Evolutionary conservation across 1,284 basidiomycete genomes (phyloP), one percentile per base, ranked within the genome.

Genomic region (Malassezia yamatoensis): DNA sequence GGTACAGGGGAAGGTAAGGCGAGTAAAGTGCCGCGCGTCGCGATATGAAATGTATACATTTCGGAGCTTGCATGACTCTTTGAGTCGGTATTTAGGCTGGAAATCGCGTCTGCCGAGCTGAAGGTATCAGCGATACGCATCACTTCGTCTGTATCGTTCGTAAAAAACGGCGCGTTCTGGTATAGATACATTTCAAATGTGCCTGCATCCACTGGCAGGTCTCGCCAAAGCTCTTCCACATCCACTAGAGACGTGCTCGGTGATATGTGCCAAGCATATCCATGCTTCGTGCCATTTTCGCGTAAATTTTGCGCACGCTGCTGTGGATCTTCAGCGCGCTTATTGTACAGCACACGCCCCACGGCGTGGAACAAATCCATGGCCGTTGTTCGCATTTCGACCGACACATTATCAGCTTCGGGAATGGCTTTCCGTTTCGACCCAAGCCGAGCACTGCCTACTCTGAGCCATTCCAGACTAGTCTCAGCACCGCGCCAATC

Each of bases 291-390:
- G 5, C 29, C 7, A 15, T 9, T 29, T 7, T 15, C 38, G 8
- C 10, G 13, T 2, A 9, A 7, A 8, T 9, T 16, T 24, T 11
- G 20, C 9, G 45, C 20, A 16, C 49, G 40, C 5, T 13, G 12
- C 2, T 29, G 36, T 4, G 54, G 49, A 32, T 43, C 9, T 5
- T n/a, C 77, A 82, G 56, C 55, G 88, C 93, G 83, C 76, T 96
- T 99, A 76, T 94, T 96, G 75, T 93, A 98, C 48, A 98, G 76
- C 2, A 96, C 81, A 76, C 88, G 93, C 6, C 93, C 94, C 36
- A 99, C 78, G 7, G 96, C 78, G 77, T 96, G 94, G 68, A 96
- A 98, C 38, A 99, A 78, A 2, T 83, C 84, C 9, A 99, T 78
- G 53, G 84, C 86, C 64, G 89, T 85, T 66, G 96, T 93, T 47